Evolutionary conservation across 305 asterid genomes (phyloP).

Genomic region (Plantago rigida): DNA sequence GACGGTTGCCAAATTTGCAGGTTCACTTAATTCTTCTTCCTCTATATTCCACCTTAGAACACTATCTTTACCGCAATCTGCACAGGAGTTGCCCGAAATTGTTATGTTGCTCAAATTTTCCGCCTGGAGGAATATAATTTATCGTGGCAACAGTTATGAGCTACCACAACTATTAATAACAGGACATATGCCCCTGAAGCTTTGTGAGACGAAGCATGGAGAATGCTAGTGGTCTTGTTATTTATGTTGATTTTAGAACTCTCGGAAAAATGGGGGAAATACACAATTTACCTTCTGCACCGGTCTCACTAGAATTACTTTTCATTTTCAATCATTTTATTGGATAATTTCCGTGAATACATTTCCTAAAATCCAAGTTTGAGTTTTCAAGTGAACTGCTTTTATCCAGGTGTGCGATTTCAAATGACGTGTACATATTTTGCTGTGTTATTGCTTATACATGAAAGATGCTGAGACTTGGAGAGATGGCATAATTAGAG

Average conservation of each 20-base stretch:
- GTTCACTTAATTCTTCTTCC: conserved; percentile 22
- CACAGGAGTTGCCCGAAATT: too few relatives aligned
- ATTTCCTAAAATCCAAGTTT: not conserved
- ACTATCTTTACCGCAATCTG: not conserved
- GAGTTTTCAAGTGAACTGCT: not conserved
- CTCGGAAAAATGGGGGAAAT: not conserved
- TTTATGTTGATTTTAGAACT: not conserved
- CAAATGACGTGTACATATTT: not conserved
- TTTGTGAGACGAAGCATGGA: too few relatives aligned
- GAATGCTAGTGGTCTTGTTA: too few relatives aligned
- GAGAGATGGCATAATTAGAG: not conserved
- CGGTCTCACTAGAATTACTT: not conserved
- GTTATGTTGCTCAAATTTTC: too few relatives aligned
- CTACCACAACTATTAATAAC: too few relatives aligned
- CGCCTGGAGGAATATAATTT: not conserved
- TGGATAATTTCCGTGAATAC: not conserved
- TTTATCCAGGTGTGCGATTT: not conserved
- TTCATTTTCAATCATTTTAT: not conserved
- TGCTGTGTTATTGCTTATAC: not conserved
- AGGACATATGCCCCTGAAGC: too few relatives aligned
- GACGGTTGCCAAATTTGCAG: conserved; percentile 40
- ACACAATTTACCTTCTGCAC: not conserved
- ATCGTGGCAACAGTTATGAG: too few relatives aligned
- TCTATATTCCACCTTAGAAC: conserved; percentile 9
- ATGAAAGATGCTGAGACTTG: conserved; percentile 1